Evolutionary conservation across 495 filamentous ascomycete species (phyloP), one percentile per base, ranked within the genome.

Genomic region (Penicillium dipodomyicola): DNA sequence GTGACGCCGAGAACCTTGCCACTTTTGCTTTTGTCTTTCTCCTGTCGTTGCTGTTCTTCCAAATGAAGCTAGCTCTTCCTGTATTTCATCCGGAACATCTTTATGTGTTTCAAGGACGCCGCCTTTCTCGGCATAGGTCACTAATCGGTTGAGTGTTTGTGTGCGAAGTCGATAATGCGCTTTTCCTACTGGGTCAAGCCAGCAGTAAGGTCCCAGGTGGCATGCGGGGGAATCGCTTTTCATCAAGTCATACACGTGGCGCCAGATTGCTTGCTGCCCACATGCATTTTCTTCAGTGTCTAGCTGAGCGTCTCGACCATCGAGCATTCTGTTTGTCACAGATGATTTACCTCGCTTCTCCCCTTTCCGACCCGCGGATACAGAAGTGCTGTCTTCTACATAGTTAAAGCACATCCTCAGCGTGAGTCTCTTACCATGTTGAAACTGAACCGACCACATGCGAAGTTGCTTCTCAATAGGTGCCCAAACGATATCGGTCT

Each of bases 141-240:
- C 53, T 7, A 73, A 54, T 5, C 52, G 56, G 30, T 15, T 68
- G 17, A 27, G 5, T 0, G 4, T 71, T 51, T 70, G 58, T 19
- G 61, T 69, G 29, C 50, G 49, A 6, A 75, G 54, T 56, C 41
- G 64, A 50, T 71, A 70, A 54, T 73, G 71, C 32, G 68, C 70
- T 52, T 68, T 70, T 7, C 62, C 61, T 10, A 56, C 30, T 23
- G 62, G 64, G 47, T 73, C 69, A 14, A 59, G 61, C 68, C 63
- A 73, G 50, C 61, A 73, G 47, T 72, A 65, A 5, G 61, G 58
- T 1, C 62, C 63, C 8, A 61, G 20, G 15, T 70, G 61, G 32
- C 62, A 73, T 20, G 59, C 40, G 25, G 61, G 15, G 1, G 65
- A 64, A 56, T 57, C 54, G 58, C 62, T 73, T 39, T 56, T 56